Base-by-base conservation (phyloP, 2,329 filamentous ascomycete species). In the Penicillium sp. region DNA sequence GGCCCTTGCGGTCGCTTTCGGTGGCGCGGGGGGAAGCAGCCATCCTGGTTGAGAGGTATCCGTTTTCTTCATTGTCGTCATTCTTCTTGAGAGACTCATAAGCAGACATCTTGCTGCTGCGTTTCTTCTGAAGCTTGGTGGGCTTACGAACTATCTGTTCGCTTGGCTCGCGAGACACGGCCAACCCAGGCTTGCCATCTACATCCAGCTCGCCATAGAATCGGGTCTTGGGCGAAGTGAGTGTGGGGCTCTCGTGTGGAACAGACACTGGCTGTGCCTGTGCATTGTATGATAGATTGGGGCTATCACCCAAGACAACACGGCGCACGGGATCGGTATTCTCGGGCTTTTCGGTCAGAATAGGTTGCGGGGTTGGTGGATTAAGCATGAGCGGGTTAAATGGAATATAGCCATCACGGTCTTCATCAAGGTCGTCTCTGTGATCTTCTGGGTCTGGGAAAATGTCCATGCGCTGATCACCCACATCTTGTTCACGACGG, bases 341-440 rank as follows among this genome's bases (percentile, higher is more conserved):
- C 50, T 66, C 55, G 19, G 53, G 53, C 19, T 63, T 66, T 11
- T 70, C 61, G 1, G 66, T 60, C 19, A 65, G 48, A 31, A 61
- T 52, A 9, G 73, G 73, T 41, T 70, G 70, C 2, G 77, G 77
- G 7, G 76, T 78, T 21, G 77, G 76, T 23, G 77, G 77, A 50
- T 80, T 80, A 68, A 80, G 74, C 57, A 70, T 72, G 19, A 80
- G 66, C 3, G 78, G 78, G 40, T 79, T 77, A n/a, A 74, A 65
- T 7, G 61, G 67, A 33, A 71, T 59, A 23, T n/a, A 31, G 3
- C 56, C 57, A 16, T 65, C 50, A 16, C 41, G 51, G 6, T 64
- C 62, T 29, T 66, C 61, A n/a, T 68, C 62, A 2, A 62, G 57
- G 36, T 67, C 61, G 15, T 67, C 60, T 19, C 67, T 68, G 34